Evolutionary conservation across 2,329 filamentous ascomycete species (phyloP), one percentile per base, ranked within the genome.

Genomic region (Curvularia hawaiiensis): DNA sequence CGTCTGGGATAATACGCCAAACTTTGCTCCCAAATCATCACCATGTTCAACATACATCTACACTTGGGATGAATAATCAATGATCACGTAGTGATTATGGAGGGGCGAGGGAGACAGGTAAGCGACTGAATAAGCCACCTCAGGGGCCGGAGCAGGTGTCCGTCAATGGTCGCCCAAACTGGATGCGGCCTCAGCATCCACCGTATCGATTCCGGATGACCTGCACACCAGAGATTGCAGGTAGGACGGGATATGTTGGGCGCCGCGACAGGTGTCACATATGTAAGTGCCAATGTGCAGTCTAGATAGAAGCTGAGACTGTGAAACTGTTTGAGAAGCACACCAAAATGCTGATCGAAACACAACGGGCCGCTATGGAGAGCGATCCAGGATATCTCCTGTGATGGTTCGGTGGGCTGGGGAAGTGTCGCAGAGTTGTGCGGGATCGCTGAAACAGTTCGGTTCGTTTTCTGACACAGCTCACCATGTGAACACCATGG

Each of bases 401-500:
- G 46, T 22, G 39, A 54, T 51, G 54, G 60, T 62, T 60, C 22
- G 18, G 46, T 35, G 12, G 52, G 35, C 48, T 60, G 38, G 53
- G 38, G 50, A 54, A 52, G 46, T 52, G 56, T 62, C 47, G 38
- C 60, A 54, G 43, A 56, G 33, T 47, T 39, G 38, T 40, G 35
- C 28, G 52, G 50, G 59, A 53, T 50, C 43, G 49, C 52, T 61
- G 58, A 63, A 61, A 59, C 58, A 47, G 50, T 56, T 59, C 55
- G 53, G 48, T 55, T 59, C 50, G 47, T 30, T 39, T 50, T 63
- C 60, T 63, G 60, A 61, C 55, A 63, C 58, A 54, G 39, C 14
- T 54, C 53, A 48, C 46, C 45, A 50, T 54, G 50, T 11, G 45
- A 51, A 50, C 50, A 56, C 45, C 30, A 54, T 46, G 52, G 60